Conservation (phyloP, 176 grass and related monocot genomes). For the Lolium perenne region DNA sequence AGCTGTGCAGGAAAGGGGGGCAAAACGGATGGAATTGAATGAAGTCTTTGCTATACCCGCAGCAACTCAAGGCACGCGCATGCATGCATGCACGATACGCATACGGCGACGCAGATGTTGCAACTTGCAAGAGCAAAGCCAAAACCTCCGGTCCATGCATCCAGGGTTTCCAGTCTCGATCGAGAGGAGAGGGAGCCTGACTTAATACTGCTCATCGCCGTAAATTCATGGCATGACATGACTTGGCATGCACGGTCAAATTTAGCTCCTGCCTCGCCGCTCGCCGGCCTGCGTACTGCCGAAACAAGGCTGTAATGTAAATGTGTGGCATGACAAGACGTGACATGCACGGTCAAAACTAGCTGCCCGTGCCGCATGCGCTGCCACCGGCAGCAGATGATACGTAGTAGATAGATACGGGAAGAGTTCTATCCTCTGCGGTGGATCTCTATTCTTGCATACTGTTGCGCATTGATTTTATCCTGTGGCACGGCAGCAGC, state of each 20-base stretch:
- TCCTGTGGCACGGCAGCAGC: neutral
- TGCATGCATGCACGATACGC: neutral
- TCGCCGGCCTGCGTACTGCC: neutral
- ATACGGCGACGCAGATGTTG: neutral
- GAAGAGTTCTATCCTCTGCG: neutral
- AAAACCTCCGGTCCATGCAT: neutral
- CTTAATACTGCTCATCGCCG: neutral
- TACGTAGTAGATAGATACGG: neutral
- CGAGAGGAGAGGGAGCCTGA: neutral
- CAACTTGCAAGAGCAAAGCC: neutral
- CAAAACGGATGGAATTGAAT: constrained; percentile 24
- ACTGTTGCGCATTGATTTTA: neutral
- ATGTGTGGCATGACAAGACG: neutral
- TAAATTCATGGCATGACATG: neutral
- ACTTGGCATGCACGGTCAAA: neutral
- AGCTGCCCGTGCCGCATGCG: neutral
- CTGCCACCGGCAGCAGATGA: too few relatives aligned
- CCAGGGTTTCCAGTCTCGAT: neutral
- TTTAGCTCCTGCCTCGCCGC: neutral
- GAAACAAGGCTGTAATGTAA: neutral
- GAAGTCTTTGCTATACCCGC: neutral
- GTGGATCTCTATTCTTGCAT: neutral
- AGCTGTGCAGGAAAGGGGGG: neutral
- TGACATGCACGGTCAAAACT: constrained; percentile 10
- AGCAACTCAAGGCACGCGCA: neutral